Evolutionary conservation across 331 rosid genomes (phyloP).

Genomic region (Malus hybrid): DNA sequence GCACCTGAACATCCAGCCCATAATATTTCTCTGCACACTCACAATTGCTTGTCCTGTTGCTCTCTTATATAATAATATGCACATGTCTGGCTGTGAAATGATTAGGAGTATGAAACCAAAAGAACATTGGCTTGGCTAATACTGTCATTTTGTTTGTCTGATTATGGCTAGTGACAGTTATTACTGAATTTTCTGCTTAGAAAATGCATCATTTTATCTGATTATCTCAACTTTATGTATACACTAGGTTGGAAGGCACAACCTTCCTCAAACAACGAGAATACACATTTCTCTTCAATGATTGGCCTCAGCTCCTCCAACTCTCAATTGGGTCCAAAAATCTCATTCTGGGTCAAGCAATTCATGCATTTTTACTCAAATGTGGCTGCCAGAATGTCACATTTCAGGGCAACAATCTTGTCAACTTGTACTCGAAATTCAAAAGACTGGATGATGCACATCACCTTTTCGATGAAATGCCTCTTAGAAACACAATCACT

Average conservation of each 20-base stretch:
- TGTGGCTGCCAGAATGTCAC: conserved; percentile 20
- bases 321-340: conserved; percentile 30
- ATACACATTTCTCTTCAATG: neutral
- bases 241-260: conserved; percentile 27
- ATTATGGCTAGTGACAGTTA: neutral
- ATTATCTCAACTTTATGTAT: conserved; percentile 18
- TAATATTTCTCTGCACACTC: neutral
- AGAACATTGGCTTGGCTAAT: neutral
- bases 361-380: conserved; percentile 39
- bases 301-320: conserved; percentile 40
- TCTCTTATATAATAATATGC: neutral
- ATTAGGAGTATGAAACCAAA: neutral
- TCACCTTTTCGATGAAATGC: conserved; percentile 39
- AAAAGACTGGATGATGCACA: conserved; percentile 26
- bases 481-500: conserved; percentile 31
- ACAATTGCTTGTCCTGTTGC: neutral
- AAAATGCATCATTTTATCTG: conserved; percentile 2
- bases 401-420: conserved; percentile 36
- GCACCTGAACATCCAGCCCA: neutral
- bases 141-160: neutral
- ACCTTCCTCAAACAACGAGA: neutral
- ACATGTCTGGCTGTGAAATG: neutral
- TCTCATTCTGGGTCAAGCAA: conserved; percentile 30
- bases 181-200: neutral
- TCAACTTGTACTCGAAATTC: conserved; percentile 34